Base-by-base conservation (phyloP, 306 rosid genomes). In the Carpinus fangiana region DNA sequence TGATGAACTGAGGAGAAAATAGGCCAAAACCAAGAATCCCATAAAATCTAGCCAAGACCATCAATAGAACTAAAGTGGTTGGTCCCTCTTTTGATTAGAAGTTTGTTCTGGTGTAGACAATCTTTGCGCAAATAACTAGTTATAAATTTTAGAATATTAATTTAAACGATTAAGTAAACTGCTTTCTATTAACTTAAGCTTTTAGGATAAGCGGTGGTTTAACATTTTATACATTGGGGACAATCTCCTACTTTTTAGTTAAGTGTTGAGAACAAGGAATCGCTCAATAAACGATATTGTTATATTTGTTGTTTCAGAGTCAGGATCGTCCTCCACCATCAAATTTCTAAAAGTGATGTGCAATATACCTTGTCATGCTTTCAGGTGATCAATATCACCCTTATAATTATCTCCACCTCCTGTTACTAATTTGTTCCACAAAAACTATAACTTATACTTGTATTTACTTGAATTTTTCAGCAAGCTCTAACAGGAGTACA, bases 271-370 rank as follows among this genome's bases (percentile, higher is more conserved):
- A 20, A 12, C 16, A 2, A 47, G 51, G 51, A 38, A 4, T 38
- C 43, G 0, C 43, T 4, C 43, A 10, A 21, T 3, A 5, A 75
- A 12, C 71, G 54, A 69, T 70, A 10, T 17, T 36, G 23, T 3
- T 4, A 12, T 53, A 36, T 72, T 26, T 76, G 47, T 46, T 60
- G 67, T 79, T 87, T 45, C 94, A 92, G 98, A 75, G 41, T 94
- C n/a, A 88, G 98, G 84, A 71, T 90, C 65, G 98, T 94, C 70
- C 74, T 88, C 60, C 98, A 92, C 90, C 91, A 92, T 83, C 97
- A 92, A 87, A 89, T 94, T 77, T 94, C 95, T 0, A 76, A 73
- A 77, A 83, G 82, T 9, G 98, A 94, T 70, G 90, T 88, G 83
- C 91, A 89, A 7, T 88, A 90, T 80, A 79, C 95, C 67, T 36